Evolutionary conservation across 2,329 filamentous ascomycete species (phyloP).

Genomic region (Hymenoscyphus repandus): DNA sequence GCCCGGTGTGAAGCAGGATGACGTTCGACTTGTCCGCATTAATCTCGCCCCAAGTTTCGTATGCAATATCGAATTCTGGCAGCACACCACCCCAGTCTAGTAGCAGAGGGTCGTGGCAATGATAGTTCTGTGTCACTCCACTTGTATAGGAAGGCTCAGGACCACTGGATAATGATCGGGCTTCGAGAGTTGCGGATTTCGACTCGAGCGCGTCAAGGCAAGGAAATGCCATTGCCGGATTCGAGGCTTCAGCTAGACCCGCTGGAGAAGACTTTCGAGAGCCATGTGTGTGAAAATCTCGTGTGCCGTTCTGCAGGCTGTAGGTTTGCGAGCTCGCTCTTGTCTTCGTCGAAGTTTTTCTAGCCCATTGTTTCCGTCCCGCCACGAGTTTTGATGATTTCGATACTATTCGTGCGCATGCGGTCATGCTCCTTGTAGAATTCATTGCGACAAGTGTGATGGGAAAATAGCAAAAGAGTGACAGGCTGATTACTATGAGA

Average conservation of each 20-base stretch:
- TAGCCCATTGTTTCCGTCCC: conserved; percentile 10
- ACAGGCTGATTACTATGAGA: background rate
- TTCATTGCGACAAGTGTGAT: conserved; percentile 19
- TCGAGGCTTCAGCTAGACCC: conserved; percentile 47
- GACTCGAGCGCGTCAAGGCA: conserved; percentile 82
- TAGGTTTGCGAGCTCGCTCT: background rate
- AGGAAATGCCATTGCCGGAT: conserved; percentile 83
- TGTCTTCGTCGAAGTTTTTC: conserved; percentile 14
- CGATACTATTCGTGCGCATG: conserved; percentile 18
- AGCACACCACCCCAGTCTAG: conserved; percentile 96
- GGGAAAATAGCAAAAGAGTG: background rate
- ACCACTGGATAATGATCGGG: conserved; percentile 63
- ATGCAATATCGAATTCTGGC: conserved; percentile 82
- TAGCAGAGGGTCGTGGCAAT: conserved; percentile 66
- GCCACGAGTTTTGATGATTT: conserved; percentile 10
- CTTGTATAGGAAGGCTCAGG: conserved; percentile 93
- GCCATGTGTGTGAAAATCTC: conserved; percentile 22
- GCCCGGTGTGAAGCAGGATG: conserved; percentile 86
- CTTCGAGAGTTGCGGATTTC: conserved; percentile 68
- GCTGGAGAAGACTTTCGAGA: conserved; percentile 14
- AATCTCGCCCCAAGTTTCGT: conserved; percentile 84
- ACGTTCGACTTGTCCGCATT: conserved; percentile 80
- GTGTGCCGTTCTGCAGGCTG: conserved; percentile 16
- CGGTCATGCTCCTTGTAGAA: conserved; percentile 18
- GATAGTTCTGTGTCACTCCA: conserved; percentile 75